These are phyloP conservation scores for Hibiscus trionum DNA, from an alignment of 345 rosid genomes.

Conservation along the genomic window DNA sequence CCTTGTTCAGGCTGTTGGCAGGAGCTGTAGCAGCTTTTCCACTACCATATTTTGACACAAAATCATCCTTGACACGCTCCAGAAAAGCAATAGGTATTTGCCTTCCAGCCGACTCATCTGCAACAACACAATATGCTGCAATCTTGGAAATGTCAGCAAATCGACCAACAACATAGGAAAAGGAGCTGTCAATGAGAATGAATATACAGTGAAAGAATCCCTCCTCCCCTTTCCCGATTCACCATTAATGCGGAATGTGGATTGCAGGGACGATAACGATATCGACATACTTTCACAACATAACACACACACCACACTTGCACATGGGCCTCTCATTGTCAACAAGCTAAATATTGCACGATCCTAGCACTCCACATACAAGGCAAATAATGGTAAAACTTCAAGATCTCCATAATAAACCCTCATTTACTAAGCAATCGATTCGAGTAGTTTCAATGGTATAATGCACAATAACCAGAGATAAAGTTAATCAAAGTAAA, in stretches of 20 bases:
- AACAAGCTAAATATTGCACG: not conserved
- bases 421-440: not conserved
- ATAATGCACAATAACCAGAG: not conserved
- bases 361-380: not conserved
- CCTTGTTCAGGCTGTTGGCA: conserved; percentile 73
- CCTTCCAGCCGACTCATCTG: conserved; percentile 80
- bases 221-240: not conserved
- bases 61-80: conserved; percentile 92
- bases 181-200: not conserved
- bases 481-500: not conserved
- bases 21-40: conserved; percentile 81
- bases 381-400: not conserved
- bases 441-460: not conserved
- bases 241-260: not conserved
- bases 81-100: conserved; percentile 84
- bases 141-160: conserved; percentile 18
- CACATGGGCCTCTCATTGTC: not conserved
- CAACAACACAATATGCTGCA: conserved; percentile 95
- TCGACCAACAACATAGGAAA: not conserved
- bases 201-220: not conserved
- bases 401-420: not conserved
- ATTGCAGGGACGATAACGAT: not conserved
- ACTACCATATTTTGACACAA: conserved; percentile 71
- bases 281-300: not conserved
- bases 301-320: not conserved